Conservation (phyloP, 2,329 filamentous ascomycete species). For the Fusarium pininemorale region DNA sequence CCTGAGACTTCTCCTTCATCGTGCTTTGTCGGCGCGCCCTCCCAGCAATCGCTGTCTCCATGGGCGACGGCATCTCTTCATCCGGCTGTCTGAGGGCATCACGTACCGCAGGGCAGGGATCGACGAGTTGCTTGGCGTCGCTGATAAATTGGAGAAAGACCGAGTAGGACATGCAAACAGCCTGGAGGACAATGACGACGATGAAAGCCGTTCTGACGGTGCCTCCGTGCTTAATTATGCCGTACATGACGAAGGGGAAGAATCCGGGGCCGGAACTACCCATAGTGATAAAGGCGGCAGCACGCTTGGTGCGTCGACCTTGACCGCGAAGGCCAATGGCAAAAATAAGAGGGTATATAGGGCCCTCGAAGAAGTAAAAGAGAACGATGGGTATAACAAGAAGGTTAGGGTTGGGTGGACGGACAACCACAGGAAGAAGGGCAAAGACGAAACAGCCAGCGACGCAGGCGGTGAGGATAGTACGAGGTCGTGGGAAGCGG, state of each 20-base stretch:
- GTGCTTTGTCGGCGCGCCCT: slow-evolving; percentile 25
- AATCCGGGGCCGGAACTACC: slow-evolving; percentile 77
- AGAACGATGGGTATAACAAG: slow-evolving; percentile 70
- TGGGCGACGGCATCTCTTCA: slow-evolving; percentile 37
- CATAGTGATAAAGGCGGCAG: slow-evolving; percentile 80
- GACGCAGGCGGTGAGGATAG: slow-evolving; percentile 72
- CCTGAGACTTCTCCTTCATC: slow-evolving; percentile 27
- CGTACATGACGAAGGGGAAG: slow-evolving; percentile 79
- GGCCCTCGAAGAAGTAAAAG: slow-evolving; percentile 83
- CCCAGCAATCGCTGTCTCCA: slow-evolving; percentile 20
- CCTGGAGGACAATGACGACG: slow-evolving; percentile 66
- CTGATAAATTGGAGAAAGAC: slow-evolving; percentile 57
- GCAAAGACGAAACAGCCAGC: slow-evolving; percentile 67
- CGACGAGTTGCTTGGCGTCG: slow-evolving; percentile 58
- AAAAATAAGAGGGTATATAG: slow-evolving; percentile 84
- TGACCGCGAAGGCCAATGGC: slow-evolving; percentile 82
- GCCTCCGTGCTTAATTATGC: slow-evolving; percentile 67
- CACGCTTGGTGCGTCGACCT: slow-evolving; percentile 81
- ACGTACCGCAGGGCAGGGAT: slow-evolving; percentile 41
- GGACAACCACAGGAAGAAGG: slow-evolving; percentile 58
- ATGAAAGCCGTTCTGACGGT: slow-evolving; percentile 71
- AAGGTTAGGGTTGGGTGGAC: slow-evolving; percentile 56
- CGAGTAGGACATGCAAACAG: slow-evolving; percentile 58
- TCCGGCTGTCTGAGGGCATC: slow-evolving; percentile 22
- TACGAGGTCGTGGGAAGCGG: slow-evolving; percentile 70